Percentiles rank a stretch among this genome's conserved stretches.
phyloP scores from a whole-genome alignment of 106 monocot species.

The Amphibolis antarctica region DNA sequence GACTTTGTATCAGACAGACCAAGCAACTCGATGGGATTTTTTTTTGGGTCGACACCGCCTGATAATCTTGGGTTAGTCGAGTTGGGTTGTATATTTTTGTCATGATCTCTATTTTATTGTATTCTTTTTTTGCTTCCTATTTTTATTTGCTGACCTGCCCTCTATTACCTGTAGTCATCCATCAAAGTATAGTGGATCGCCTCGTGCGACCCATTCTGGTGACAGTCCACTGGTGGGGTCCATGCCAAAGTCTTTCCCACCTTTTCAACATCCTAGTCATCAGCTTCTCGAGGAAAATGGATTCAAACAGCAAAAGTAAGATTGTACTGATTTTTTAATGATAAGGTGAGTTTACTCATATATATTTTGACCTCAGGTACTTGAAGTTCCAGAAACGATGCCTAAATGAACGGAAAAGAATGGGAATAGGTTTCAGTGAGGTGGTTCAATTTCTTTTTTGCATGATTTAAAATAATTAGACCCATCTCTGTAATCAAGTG shows the following conservation, averaged over 20 bases:
- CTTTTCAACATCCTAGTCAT: constrained; percentile 90
- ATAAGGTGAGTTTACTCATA: too few species aligned
- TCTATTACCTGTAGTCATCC: constrained; percentile 24
- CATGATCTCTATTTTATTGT: neutral
- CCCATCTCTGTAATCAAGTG: too few species aligned
- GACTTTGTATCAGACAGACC: constrained; percentile 68
- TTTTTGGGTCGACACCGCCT: constrained; percentile 84
- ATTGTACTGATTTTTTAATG: neutral
- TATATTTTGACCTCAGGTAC: constrained; percentile 32
- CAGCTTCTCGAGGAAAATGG: constrained; percentile 87
- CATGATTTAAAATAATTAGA: neutral
- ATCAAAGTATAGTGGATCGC: constrained; percentile 52
- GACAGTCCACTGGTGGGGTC: constrained; percentile 74
- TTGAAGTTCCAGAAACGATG: constrained; percentile 68
- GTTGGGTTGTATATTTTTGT: neutral
- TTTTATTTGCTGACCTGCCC: neutral
- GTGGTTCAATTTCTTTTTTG: constrained; percentile 23
- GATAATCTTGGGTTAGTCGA: constrained; percentile 52
- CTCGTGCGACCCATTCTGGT: constrained; percentile 48
- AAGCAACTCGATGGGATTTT: constrained; percentile 69
- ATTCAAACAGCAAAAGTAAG: constrained; percentile 91
- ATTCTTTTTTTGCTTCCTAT: neutral
- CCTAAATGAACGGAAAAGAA: constrained; percentile 64
- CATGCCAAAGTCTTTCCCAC: constrained; percentile 69
- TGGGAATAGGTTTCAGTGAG: constrained; percentile 88